Conservation (phyloP, 305 asterid genomes). For the Solanum hybrid region DNA sequence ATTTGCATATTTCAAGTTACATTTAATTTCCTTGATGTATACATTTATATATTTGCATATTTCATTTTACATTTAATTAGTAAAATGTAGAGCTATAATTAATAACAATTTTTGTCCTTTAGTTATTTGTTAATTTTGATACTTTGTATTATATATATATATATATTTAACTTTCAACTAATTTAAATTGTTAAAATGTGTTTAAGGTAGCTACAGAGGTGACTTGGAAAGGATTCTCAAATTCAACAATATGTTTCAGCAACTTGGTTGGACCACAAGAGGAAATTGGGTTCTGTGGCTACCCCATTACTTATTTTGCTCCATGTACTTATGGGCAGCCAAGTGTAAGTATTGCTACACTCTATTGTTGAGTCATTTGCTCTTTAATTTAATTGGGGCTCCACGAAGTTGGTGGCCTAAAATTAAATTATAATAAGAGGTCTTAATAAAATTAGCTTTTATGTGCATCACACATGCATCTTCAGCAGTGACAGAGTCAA, state of each 20-base stretch:
- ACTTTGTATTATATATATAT: background rate
- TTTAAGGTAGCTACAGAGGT: constrained; percentile 16
- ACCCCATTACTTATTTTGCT: constrained; percentile 24
- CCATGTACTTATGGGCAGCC: constrained; percentile 36
- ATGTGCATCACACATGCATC: background rate
- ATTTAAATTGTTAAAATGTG: background rate
- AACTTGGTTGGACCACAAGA: constrained; percentile 33
- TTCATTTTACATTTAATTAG: background rate
- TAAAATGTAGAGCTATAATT: background rate
- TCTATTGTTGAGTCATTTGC: background rate
- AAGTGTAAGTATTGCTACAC: constrained; percentile 16
- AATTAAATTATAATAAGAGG: background rate
- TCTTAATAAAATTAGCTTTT: background rate
- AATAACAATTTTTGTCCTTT: too few species aligned
- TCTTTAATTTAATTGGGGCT: background rate
- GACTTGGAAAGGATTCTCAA: constrained; percentile 11
- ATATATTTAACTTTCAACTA: too few species aligned
- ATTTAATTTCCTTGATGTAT: background rate
- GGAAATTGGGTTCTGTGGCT: constrained; percentile 27
- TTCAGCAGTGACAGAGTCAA: background rate
- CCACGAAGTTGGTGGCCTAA: background rate
- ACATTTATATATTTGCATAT: background rate
- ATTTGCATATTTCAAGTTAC: background rate
- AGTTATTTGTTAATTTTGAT: background rate
- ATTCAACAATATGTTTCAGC: constrained; percentile 29